Conservation (phyloP, 345 rosid species). For the Passiflora organensis region DNA sequence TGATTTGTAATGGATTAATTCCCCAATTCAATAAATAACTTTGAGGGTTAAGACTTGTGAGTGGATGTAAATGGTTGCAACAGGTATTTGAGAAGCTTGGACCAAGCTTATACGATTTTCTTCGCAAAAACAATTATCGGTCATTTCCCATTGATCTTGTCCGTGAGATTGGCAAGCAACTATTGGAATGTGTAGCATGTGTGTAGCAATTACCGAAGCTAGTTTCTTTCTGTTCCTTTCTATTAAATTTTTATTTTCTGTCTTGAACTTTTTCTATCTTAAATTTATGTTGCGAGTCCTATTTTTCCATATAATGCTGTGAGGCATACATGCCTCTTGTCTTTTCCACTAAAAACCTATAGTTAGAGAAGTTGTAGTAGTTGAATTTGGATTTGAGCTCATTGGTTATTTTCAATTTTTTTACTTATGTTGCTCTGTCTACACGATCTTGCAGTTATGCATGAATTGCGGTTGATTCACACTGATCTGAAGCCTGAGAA, state of each 20-base stretch:
- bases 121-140: constrained; percentile 97
- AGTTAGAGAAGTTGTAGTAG: neutral
- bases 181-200: constrained; percentile 99
- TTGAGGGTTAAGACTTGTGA: constrained; percentile 79
- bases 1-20: constrained; percentile 53
- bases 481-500: constrained; percentile 92
- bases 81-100: constrained; percentile 99
- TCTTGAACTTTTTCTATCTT: no score
- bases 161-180: constrained; percentile 99
- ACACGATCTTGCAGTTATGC: constrained; percentile 67
- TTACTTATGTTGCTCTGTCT: constrained; percentile 13
- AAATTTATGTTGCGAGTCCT: no score
- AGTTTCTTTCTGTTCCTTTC: constrained; percentile 24
- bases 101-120: constrained; percentile 99
- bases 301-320: neutral
- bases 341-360: neutral
- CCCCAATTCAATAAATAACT: constrained; percentile 49
- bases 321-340: neutral
- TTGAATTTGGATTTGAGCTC: constrained; percentile 14
- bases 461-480: constrained; percentile 74
- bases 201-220: constrained; percentile 78
- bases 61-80: constrained; percentile 79
- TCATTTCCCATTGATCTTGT: constrained; percentile 98
- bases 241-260: constrained; percentile 1
- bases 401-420: neutral